phyloP scores from a whole-genome alignment of 495 filamentous ascomycete genomes.

The Lophiotrema nucula region DNA sequence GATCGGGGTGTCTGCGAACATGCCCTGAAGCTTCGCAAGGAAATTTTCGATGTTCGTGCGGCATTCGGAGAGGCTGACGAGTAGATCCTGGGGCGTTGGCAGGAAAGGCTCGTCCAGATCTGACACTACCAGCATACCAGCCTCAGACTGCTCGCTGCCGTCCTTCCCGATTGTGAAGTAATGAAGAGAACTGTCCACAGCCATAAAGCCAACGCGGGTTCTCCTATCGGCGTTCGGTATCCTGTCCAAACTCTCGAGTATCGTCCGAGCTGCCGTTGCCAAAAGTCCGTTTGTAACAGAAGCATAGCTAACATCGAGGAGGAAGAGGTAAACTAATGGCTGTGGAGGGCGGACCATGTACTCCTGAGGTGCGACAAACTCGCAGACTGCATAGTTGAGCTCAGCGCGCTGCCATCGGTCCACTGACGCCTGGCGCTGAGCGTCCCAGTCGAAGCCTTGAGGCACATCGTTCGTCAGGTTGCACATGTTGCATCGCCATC shows the following conservation, averaged over 20 bases:
- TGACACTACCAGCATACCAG: slow-evolving; percentile 89
- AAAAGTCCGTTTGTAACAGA: slow-evolving; percentile 90
- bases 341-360: slow-evolving; percentile 99
- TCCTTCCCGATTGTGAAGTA: slow-evolving; percentile 94
- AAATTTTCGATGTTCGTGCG: slow-evolving; percentile 87
- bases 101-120: slow-evolving; percentile 97
- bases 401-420: slow-evolving; percentile 88
- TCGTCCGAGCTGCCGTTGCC: slow-evolving; percentile 89
- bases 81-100: slow-evolving; percentile 86
- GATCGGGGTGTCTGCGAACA: slow-evolving; percentile 94
- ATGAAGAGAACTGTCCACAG: slow-evolving; percentile 90
- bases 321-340: slow-evolving; percentile 95
- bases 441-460: slow-evolving; percentile 98
- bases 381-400: slow-evolving; percentile 89
- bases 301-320: slow-evolving; percentile 93
- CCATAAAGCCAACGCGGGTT: slow-evolving; percentile 90
- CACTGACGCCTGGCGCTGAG: slow-evolving; percentile 79
- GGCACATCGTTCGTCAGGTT: slow-evolving; percentile 98
- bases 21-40: slow-evolving; percentile 84
- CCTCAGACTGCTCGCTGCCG: slow-evolving; percentile 74
- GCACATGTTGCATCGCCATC: slow-evolving; percentile 83
- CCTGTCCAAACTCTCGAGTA: slow-evolving; percentile 90
- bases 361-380: slow-evolving; percentile 97
- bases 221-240: slow-evolving; percentile 95
- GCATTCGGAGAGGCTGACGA: slow-evolving; percentile 87